These are phyloP conservation scores for Polygonum maritimum DNA, from an alignment of 148 eudicot species.

Conservation along the genomic window DNA sequence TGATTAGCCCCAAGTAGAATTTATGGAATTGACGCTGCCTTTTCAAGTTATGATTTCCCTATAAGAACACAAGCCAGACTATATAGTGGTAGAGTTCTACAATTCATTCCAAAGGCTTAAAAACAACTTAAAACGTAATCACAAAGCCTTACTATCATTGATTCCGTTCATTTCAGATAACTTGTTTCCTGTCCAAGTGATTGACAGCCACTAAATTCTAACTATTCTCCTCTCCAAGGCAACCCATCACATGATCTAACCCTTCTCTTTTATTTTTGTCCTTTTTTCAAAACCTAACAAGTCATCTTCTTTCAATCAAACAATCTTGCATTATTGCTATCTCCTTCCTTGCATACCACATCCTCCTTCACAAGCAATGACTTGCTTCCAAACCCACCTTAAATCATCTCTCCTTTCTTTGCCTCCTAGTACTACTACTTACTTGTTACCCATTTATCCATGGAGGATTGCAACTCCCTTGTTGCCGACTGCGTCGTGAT, in stretches of 20 bases:
- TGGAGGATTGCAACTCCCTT: constrained; percentile 53
- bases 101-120: too few relatives aligned
- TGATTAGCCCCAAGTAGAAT: too few relatives aligned
- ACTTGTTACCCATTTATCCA: background rate
- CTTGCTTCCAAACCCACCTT: background rate
- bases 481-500: constrained; percentile 69
- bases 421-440: background rate
- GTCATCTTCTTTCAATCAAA: background rate
- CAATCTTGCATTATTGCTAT: background rate
- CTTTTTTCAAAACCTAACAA: background rate
- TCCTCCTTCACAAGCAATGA: background rate
- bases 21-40: too few relatives aligned
- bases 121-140: background rate
- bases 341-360: background rate
- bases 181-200: background rate
- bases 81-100: too few relatives aligned
- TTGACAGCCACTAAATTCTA: background rate
- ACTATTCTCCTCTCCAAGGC: background rate
- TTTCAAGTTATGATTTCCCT: too few relatives aligned
- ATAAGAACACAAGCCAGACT: too few relatives aligned
- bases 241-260: background rate
- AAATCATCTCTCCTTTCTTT: background rate
- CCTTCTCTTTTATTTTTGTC: background rate
- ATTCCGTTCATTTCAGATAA: background rate
- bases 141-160: background rate